These are phyloP conservation scores for Solanum virginianum DNA, from an alignment of 257 asterid species.

Conservation along the genomic window DNA sequence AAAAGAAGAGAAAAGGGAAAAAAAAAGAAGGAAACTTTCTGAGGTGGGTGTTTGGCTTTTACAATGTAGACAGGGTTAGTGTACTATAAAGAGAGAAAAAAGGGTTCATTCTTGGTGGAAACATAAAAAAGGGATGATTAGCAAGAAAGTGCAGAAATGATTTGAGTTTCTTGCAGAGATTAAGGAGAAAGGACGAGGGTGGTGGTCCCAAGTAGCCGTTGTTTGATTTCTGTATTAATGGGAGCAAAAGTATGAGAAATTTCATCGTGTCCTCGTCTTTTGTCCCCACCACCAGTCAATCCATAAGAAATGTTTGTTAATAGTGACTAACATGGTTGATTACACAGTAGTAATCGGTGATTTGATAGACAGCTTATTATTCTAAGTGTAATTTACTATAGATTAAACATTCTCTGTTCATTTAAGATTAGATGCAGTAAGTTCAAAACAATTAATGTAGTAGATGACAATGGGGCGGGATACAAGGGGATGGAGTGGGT, in stretches of 20 bases:
- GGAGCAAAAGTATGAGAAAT: not conserved
- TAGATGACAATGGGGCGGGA: no score
- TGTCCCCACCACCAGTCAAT: not conserved
- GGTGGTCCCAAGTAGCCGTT: constrained; percentile 34
- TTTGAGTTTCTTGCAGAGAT: constrained; percentile 18
- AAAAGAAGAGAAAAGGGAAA: not conserved
- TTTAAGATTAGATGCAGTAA: no score
- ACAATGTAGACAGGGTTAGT: constrained; percentile 7
- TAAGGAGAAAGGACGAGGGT: constrained; percentile 22
- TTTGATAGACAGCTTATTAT: not conserved
- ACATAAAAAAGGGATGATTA: not conserved
- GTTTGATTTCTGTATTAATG: constrained; percentile 1
- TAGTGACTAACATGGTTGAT: not conserved
- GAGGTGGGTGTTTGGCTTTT: not conserved
- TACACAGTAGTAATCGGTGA: not conserved
- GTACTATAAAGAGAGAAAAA: constrained; percentile 4
- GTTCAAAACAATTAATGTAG: no score
- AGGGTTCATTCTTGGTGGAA: constrained; percentile 7
- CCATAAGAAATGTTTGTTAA: not conserved
- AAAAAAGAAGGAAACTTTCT: not conserved
- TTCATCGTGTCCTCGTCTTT: not conserved
- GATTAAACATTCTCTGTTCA: no score
- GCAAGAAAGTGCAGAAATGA: constrained; percentile 2
- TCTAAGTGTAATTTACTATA: not conserved
- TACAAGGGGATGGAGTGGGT: no score